Evolutionary conservation across 2,329 filamentous ascomycete genomes (phyloP).

Genomic region (Harringtonia lauricola): DNA sequence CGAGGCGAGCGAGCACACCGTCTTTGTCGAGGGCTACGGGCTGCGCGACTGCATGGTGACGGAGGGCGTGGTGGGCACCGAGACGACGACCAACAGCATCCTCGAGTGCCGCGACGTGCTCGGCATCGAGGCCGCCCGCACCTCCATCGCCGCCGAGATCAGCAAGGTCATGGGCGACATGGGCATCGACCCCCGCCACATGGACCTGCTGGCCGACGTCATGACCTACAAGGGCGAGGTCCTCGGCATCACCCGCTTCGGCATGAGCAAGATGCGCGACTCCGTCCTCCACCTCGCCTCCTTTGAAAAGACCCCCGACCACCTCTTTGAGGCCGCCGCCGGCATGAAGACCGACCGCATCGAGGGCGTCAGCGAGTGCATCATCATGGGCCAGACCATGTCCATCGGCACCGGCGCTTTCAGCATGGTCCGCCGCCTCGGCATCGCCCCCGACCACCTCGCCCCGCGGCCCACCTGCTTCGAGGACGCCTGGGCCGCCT

Average conservation of each 20-base stretch:
- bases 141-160: conserved; percentile 85
- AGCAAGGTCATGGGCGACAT: conserved; percentile 82
- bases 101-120: conserved; percentile 82
- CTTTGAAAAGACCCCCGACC: conserved; percentile 97
- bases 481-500: conserved; percentile 51
- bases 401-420: conserved; percentile 83
- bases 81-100: conserved; percentile 71
- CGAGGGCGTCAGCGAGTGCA: conserved; percentile 89
- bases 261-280: conserved; percentile 92
- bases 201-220: conserved; percentile 92
- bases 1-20: conserved; percentile 55
- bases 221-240: conserved; percentile 99
- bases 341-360: conserved; percentile 87
- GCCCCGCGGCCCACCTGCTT: conserved; percentile 53
- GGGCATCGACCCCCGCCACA: conserved; percentile 94
- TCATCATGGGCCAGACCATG: conserved; percentile 97
- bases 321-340: conserved; percentile 88
- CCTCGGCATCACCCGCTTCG: conserved; percentile 91
- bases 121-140: conserved; percentile 87
- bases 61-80: conserved; percentile 72
- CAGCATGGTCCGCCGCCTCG: conserved; percentile 71
- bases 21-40: conserved; percentile 91
- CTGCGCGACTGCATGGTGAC: conserved; percentile 85
- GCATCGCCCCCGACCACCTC: conserved; percentile 50
- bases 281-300: conserved; percentile 86